Evolutionary conservation across 768 basidiomycete species (phyloP).

Genomic region (Hygrocybe punicea): DNA sequence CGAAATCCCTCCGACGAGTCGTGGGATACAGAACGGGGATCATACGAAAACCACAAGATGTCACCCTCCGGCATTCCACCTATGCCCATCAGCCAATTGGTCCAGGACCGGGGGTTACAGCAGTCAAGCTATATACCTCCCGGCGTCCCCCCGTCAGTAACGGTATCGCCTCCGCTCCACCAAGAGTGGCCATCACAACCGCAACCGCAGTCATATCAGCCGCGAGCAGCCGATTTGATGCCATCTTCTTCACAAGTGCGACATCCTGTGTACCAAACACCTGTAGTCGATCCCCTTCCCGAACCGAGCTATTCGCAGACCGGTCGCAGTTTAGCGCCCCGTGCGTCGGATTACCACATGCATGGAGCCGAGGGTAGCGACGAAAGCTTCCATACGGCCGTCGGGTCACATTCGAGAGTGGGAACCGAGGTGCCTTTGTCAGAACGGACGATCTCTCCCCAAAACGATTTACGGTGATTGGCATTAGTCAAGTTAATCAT

Average conservation of each 20-base stretch:
- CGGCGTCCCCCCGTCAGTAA: not conserved
- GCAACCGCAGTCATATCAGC: not conserved
- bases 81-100: not conserved
- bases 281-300: not conserved
- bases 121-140: not conserved
- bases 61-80: not conserved
- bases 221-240: not conserved
- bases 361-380: not conserved
- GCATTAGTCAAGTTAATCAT: no score
- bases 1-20: not conserved
- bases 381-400: not conserved
- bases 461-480: no score
- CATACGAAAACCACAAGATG: not conserved
- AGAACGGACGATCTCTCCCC: constrained; percentile 43
- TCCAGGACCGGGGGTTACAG: not conserved
- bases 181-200: not conserved
- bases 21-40: not conserved
- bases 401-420: not conserved
- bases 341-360: not conserved
- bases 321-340: not conserved
- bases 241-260: not conserved
- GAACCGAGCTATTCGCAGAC: not conserved
- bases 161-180: no score
- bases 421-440: constrained; percentile 36
- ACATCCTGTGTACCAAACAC: not conserved